Evolutionary conservation across 108 stramenopile species (phyloP).

Genomic region (Schizochytrium sp.): DNA sequence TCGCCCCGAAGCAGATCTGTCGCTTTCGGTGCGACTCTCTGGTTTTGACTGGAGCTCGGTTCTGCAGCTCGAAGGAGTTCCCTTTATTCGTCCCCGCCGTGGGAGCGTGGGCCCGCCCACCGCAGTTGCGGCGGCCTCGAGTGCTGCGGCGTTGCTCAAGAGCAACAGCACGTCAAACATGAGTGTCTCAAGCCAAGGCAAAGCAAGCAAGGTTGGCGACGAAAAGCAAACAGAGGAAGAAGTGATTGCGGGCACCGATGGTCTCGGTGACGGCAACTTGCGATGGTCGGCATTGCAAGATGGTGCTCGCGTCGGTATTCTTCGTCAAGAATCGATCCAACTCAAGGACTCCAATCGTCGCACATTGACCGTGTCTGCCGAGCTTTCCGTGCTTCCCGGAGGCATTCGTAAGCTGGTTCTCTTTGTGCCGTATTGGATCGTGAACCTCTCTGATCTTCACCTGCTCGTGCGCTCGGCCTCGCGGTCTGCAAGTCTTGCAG

Average conservation of each 20-base stretch:
- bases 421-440: conserved; percentile 10
- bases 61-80: background rate
- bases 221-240: background rate
- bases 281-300: background rate
- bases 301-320: background rate
- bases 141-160: too few relatives aligned
- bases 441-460: background rate
- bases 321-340: background rate
- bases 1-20: background rate
- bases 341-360: background rate
- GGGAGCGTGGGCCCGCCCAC: too few relatives aligned
- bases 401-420: background rate
- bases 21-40: background rate
- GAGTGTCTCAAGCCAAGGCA: background rate
- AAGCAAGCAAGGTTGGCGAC: background rate
- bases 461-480: conserved; percentile 2
- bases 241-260: background rate
- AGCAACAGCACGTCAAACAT: background rate
- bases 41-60: conserved; percentile 7
- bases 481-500: background rate
- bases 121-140: too few relatives aligned
- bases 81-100: background rate
- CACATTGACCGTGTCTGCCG: background rate
- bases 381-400: background rate
- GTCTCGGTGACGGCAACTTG: background rate